Conservation (phyloP, 306 rosid genomes). For the Dicorynia guianensis region DNA sequence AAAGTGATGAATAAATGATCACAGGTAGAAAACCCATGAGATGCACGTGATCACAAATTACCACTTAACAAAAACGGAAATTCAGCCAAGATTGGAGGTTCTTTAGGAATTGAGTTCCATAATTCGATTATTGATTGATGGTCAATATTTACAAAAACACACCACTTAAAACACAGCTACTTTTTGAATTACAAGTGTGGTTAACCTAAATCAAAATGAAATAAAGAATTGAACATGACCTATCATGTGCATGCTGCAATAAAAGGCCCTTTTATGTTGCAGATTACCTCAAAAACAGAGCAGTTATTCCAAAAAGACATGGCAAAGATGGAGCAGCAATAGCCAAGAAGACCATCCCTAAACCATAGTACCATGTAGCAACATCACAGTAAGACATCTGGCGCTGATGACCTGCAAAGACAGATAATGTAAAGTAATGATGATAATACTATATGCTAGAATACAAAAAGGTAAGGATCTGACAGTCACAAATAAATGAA, state of each 20-base stretch:
- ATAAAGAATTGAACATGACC: constrained; percentile 5
- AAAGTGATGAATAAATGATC: background rate
- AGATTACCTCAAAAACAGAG: constrained; percentile 82
- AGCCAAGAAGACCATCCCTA: constrained; percentile 91
- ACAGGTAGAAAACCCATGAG: constrained; percentile 16
- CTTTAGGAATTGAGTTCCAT: constrained; percentile 20
- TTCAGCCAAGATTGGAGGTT: background rate
- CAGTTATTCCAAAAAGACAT: constrained; percentile 85
- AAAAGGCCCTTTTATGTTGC: constrained; percentile 14
- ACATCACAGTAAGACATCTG: constrained; percentile 63
- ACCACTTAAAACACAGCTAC: constrained; percentile 2
- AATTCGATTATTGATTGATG: background rate
- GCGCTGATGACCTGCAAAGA: constrained; percentile 83
- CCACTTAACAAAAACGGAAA: background rate
- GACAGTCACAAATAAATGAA: constrained; percentile 8
- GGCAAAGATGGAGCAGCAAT: constrained; percentile 89
- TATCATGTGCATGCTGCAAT: constrained; percentile 10
- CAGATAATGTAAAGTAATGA: constrained; percentile 16
- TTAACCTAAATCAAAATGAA: background rate
- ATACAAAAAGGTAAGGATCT: background rate
- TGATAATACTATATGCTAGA: background rate
- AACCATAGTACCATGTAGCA: constrained; percentile 71
- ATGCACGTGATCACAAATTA: background rate
- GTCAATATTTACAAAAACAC: constrained; percentile 6
- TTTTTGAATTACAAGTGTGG: constrained; percentile 12